These are phyloP conservation scores for Quercus mongolica DNA, from an alignment of 306 rosid species.

Conservation along the genomic window DNA sequence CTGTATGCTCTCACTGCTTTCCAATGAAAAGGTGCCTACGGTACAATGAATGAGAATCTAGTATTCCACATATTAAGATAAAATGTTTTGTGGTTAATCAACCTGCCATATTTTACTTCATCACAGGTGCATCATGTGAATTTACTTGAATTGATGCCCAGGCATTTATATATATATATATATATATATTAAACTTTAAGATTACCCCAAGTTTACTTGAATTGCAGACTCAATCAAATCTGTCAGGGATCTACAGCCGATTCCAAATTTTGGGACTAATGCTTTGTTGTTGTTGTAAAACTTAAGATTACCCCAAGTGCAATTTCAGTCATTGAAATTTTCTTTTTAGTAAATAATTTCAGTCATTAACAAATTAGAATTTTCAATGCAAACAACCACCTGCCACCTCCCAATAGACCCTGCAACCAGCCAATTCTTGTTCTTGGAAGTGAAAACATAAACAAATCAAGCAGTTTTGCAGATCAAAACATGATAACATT, in stretches of 20 bases:
- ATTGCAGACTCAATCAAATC: too few species aligned
- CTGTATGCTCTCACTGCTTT: slow-evolving; percentile 77
- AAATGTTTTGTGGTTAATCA: background rate
- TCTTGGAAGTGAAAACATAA: background rate
- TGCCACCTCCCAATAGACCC: background rate
- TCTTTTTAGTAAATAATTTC: too few species aligned
- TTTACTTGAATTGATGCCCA: background rate
- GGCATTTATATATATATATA: too few species aligned
- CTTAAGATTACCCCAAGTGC: background rate
- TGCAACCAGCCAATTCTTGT: background rate
- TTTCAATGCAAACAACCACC: background rate
- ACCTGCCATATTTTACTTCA: background rate
- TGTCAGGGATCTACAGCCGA: too few species aligned
- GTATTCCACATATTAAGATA: slow-evolving; percentile 11
- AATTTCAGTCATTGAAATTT: too few species aligned
- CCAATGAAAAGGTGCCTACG: slow-evolving; percentile 43
- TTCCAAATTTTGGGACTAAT: too few species aligned
- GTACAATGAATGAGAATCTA: slow-evolving; percentile 46
- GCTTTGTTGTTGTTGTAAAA: too few species aligned
- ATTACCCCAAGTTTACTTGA: background rate
- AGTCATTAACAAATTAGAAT: background rate
- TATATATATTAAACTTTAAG: background rate
- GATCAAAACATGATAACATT: background rate
- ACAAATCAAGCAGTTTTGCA: background rate
- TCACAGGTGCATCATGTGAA: background rate